Evolutionary conservation across 164 flowering plant species (phyloP), one percentile per base, ranked within the genome.

Genomic region (Platanus orientalis): DNA sequence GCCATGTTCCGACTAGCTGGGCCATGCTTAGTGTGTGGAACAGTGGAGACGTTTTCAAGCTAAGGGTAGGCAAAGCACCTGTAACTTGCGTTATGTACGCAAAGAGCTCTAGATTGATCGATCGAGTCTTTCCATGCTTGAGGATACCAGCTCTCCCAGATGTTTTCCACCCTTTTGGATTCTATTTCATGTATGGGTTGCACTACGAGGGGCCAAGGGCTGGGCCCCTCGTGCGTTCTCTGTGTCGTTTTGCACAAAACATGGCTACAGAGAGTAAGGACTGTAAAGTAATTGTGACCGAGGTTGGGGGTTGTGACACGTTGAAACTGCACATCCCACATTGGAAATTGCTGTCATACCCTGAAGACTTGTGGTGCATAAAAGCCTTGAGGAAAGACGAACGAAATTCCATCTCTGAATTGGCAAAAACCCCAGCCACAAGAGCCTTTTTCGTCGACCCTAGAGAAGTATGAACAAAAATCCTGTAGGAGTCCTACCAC

Each of bases 21-120:
- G 90, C 95, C 11, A 75, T 88, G 80, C 32, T 86, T 1, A 88
- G 95, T 51, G 85, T 86, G 19, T 88, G 95, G 95, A 86, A 86
- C 66, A 75, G 84, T 55, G 80, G 79, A 21, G 87, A 79, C 3
- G 20, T 82, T 6, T 88, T 88, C 79, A 86, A 79, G 68, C 62
- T 88, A 19, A 70, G 82, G 61, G 57, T 85, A 0, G 86, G 72
- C 49, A 75, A 70, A 42, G 78, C 81, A 7, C 76, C 90, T 0
- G 23, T 70, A 1, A 55, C 73, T 19, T 79, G 82, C 52, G 36
- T 69, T 6, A 19, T 74, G 2, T 80, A 58, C 40, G 60, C 83
- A 0, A 79, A 71, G 54, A 55, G 66, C 23, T 69, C 69, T 3
- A 75, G 69, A 21, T 21, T 74, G 51, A 34, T 84, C 1, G 80